Evolutionary conservation across 176 grass and related monocot genomes (phyloP), one percentile per base, ranked within the genome.

Genomic region (Phoenix roebelenii): DNA sequence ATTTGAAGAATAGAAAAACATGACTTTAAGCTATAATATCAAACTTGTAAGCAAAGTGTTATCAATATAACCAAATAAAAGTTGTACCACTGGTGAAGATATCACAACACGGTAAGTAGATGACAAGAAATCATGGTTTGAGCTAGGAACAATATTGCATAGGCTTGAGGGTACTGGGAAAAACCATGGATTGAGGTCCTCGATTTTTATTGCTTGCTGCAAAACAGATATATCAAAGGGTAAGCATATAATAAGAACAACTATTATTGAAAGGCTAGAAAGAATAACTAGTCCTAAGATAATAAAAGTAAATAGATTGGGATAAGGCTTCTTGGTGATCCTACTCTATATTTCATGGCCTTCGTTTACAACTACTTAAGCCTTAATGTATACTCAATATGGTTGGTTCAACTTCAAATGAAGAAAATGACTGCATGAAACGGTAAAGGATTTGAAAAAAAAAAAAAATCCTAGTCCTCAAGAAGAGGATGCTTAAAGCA

Each of bases 61-160:
- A 44, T 44, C 35, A 44, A 44, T 44, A 14, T 44, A 44, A 44
- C 2, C 10, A 44, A 12, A 1, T 44, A 9, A 67, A 63, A 48
- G 20, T 0, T 74, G 74, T 94, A 97, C 93, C 93, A 92, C 79
- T 62, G 79, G 84, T 10, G 93, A 97, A 63, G 92, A 97, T 59
- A 91, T 35, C 44, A 91, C 81, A 26, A 90, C 58, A 61, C 78
- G 87, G 72, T 88, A 91, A 57, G 77, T 84, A 61, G 81, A 80
- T 68, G 87, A 88, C 87, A 80, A 80, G 65, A 83, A 97, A 80
- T 91, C 83, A 65, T 91, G 83, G 60, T 97, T 97, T 20, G 87
- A 65, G 53, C 87, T 87, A 60, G 87, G 75, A 64, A 68, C 57
- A 54, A 91, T 58, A 52, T 58, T 97, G 70, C 84, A 91, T 58